Base-by-base conservation (phyloP, 768 basidiomycete species). In the Suillus paluster region DNA sequence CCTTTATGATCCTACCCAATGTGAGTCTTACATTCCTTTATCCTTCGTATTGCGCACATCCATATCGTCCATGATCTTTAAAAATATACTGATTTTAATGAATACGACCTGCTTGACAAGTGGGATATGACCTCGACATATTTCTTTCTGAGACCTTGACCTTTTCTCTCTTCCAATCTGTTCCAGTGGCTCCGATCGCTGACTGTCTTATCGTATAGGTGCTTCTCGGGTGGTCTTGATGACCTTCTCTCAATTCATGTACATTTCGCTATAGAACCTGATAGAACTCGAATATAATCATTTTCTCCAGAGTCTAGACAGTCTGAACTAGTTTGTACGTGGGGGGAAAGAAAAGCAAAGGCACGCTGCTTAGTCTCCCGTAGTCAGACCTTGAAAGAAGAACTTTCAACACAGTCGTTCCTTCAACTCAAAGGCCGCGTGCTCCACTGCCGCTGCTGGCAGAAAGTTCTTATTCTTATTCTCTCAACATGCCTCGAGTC, bases 1-100 rank as follows among this genome's bases (percentile, higher is more conserved):
- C 38, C 25, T 30, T 12, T 25, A 12, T 12, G 14, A 34, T 54
- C 12, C 9, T 55, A 5, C 21, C 12, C 21, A 23, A 45, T 12
- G 46, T 55, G 54, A 55, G 54, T 55, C 3, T 39, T n/a, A 7
- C 11, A 4, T 55, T 14, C 21, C 19, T 11, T 55, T 25, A 23
- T 25, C 6, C 17, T 39, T 36, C 21, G 10, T 39, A 11, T 17
- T 55, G 17, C 10, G 17, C 36, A 27, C 17, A 25, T 19, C 11
- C 5, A 55, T 25, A 9, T 27, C 23, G 65, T 68, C 71, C 8
- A 64, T 70, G 70, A 72, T 71, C 63, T 44, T 58, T 66, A 68
- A 30, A 71, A 69, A 56, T 36, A 65, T 44, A 64, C 68, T 71
- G 70, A 71, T 70, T 72, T 70, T 72, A 72, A 71, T 72, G 71